Base-by-base conservation (phyloP, 2,329 filamentous ascomycete genomes). In the Stemphylium beticola region DNA sequence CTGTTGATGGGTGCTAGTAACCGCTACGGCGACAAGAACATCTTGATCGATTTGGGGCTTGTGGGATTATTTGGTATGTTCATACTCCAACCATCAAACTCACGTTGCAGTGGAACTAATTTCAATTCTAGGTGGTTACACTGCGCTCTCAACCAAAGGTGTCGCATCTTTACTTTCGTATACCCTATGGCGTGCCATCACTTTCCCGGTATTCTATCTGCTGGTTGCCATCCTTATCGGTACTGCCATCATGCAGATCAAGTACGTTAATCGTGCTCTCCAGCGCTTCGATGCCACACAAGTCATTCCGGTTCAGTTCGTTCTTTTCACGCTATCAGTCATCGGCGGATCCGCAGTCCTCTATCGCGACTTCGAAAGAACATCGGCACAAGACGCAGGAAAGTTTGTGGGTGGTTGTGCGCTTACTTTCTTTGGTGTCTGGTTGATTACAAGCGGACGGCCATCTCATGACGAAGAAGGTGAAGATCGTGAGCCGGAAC, bases 301-400 rank as follows among this genome's bases (percentile, higher is more conserved):
- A 74, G 95, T 99, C 64, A 99, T 99, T 60, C 95, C 95, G 0
- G 95, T 95, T 12, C 95, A 99, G 70, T 99, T 99, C 67, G 95
- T 99, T 44, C 85, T 96, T 60, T 99, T 99, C 74, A 99, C 95
- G 0, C 82, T 99, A 7, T 96, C 91, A 5, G 95, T 98, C 59
- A 98, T 99, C 65, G 83, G 96, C 46, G 95, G 95, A 52, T 97
- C 93, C 67, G 93, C 93, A 1, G 83, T 99, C 8, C 79, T 99
- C 5, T 99, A 98, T 73, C 88, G 93, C 44, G 95, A 99, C 74
- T 99, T 99, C 68, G 91, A 98, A 74, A 87, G 89, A 37, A 90
- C 91, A 7, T 90, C 87, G 0, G 77, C 82, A 26, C 82, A 87
- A 42, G 90, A 91, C 67, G 90, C 91, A 2, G 79, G 81, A 52